These are phyloP conservation scores for Protomyces arabidopsidicola DNA, from an alignment of 1,139 yeast genomes.

Conservation along the genomic window DNA sequence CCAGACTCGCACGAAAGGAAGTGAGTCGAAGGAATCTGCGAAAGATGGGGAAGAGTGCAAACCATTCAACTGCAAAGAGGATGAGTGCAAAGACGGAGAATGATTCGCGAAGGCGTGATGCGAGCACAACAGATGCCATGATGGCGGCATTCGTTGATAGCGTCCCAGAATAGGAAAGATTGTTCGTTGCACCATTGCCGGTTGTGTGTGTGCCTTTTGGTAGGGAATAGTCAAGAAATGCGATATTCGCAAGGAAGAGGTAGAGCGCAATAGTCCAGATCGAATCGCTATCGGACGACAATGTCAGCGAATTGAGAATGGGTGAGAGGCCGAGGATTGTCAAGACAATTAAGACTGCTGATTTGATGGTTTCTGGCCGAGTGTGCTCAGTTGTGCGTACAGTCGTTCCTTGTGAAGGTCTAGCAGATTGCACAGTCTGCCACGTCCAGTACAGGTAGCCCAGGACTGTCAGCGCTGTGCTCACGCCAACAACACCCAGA, in stretches of 20 bases:
- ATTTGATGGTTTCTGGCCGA: constrained; percentile 47
- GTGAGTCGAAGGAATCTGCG: constrained; percentile 51
- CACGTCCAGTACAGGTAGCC: constrained; percentile 42
- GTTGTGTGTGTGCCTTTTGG: constrained; percentile 28
- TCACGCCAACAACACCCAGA: constrained; percentile 37
- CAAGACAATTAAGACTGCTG: constrained; percentile 63
- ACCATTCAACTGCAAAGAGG: constrained; percentile 63
- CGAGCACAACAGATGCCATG: constrained; percentile 82
- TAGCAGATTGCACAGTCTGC: constrained; percentile 23
- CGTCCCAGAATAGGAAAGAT: constrained; percentile 48
- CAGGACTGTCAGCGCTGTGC: constrained; percentile 40
- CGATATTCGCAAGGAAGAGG: constrained; percentile 61
- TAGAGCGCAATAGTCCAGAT: constrained; percentile 89
- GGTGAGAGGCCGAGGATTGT: constrained; percentile 78
- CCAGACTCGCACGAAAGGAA: constrained; percentile 18
- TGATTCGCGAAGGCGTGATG: constrained; percentile 72
- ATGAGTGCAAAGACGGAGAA: constrained; percentile 77
- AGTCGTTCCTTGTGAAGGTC: constrained; percentile 6
- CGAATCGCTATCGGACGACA: constrained; percentile 86
- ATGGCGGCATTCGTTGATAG: constrained; percentile 77
- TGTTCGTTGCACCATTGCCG: constrained; percentile 11
- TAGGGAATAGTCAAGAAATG: constrained; percentile 58
- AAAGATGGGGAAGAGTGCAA: constrained; percentile 68
- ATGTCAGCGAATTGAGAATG: constrained; percentile 77
- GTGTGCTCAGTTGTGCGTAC: neutral